Evolutionary conservation across 176 grass and related monocot species (phyloP).

Genomic region (Alopecurus myosuroides): DNA sequence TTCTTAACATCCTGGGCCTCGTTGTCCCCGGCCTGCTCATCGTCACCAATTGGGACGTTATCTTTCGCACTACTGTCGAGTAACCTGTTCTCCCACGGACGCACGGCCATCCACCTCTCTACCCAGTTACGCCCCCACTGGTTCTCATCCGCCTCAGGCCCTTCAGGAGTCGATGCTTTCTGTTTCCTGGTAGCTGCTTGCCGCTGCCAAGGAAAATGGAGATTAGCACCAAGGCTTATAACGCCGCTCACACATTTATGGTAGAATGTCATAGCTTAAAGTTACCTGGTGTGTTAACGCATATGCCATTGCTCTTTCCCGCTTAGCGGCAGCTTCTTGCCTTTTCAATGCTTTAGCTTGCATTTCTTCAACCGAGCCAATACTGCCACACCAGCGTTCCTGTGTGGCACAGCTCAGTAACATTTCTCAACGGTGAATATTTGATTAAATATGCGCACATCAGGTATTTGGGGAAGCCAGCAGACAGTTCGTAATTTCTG

Average conservation of each 20-base stretch:
- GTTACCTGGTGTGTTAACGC: conserved; percentile 95
- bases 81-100: conserved; percentile 87
- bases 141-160: conserved; percentile 51
- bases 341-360: conserved; percentile 78
- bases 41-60: conserved; percentile 7
- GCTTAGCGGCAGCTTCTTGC: conserved; percentile 83
- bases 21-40: conserved; percentile 28
- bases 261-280: background rate
- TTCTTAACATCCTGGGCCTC: conserved; percentile 35
- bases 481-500: background rate
- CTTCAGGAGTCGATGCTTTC: conserved; percentile 38
- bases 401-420: conserved; percentile 13
- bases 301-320: conserved; percentile 96
- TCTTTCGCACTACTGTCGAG: conserved; percentile 75
- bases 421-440: background rate
- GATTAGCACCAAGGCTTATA: background rate
- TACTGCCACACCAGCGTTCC: conserved; percentile 84
- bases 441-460: background rate
- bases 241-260: background rate
- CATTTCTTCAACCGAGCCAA: conserved; percentile 85
- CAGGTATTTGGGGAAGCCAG: background rate
- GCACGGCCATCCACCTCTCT: conserved; percentile 97
- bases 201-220: conserved; percentile 53
- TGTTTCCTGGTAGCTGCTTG: conserved; percentile 75
- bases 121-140: conserved; percentile 87